Conservation (phyloP, 2,329 filamentous ascomycete species). For the Didymellaceae sp. region DNA sequence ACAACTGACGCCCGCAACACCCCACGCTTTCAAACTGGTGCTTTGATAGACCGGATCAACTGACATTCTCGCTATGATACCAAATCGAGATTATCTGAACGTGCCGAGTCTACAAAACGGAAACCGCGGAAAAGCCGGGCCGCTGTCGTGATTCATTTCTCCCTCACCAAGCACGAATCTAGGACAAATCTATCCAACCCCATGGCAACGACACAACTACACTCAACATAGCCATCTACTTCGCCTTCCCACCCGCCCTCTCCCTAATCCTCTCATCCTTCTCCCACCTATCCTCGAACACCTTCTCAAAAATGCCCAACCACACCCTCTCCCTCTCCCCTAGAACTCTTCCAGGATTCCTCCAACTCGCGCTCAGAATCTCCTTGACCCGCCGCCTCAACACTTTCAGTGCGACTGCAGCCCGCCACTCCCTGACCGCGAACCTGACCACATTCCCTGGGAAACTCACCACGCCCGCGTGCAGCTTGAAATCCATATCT, state of each 20-base stretch:
- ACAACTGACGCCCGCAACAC: too few species aligned
- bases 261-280: conserved; percentile 43
- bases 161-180: too few species aligned
- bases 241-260: conserved; percentile 36
- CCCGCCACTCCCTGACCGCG: conserved; percentile 85
- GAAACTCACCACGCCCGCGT: conserved; percentile 82
- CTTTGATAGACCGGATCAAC: too few species aligned
- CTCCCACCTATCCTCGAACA: conserved; percentile 41
- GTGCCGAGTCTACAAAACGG: too few species aligned
- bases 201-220: not conserved
- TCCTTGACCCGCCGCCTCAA: conserved; percentile 77
- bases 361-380: conserved; percentile 74
- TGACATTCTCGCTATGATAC: too few species aligned
- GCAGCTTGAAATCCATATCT: conserved; percentile 86
- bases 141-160: too few species aligned
- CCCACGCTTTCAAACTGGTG: too few species aligned
- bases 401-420: conserved; percentile 85
- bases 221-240: conserved; percentile 16
- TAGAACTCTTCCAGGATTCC: conserved; percentile 53
- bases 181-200: too few species aligned
- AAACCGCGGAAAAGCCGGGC: too few species aligned
- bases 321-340: conserved; percentile 51
- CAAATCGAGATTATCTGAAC: too few species aligned
- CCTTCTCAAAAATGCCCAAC: conserved; percentile 47
- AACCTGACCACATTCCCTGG: conserved; percentile 89